Evolutionary conservation across 2,329 filamentous ascomycete species (phyloP), one percentile per base, ranked within the genome.

Genomic region (Fusarium acutatum): DNA sequence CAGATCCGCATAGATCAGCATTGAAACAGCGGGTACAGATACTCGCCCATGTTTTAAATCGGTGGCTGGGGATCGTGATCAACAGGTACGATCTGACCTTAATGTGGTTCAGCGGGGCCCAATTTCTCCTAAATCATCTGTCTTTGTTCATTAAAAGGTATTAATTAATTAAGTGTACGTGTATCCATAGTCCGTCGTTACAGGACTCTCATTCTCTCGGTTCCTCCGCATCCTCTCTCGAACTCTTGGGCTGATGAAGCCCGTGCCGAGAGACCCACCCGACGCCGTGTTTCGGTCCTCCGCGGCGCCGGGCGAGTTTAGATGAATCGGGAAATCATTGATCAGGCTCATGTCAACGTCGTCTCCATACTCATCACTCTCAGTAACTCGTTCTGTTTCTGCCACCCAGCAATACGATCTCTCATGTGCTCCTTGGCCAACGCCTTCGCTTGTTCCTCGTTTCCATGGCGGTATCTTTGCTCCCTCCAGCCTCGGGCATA

Each of bases 401-500:
- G 82, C 82, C 0, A 80, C 67, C 87, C 88, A 89, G 79, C 88
- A 89, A 73, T 89, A 84, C 7, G 86, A 88, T 24, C 85, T 81
- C 76, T 87, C 85, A 69, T 89, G 87, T 14, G 81, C 76, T 2
- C 84, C 83, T 65, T 87, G 84, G 20, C 82, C 68, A 44, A 76
- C 62, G 12, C 71, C 64, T 20, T 59, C 62, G 20, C 30, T 56
- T 4, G 46, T 59, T 30, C 72, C 69, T 22, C 67, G 60, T 54
- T 84, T 86, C 89, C 90, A 92, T 6, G 89, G 88, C 5, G 89
- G 89, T 38, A 85, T 81, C 58, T 64, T 73, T 8, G 60, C 67
- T 38, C 75, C 75, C 67, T 83, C 83, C 7, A 91, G 82, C 2
- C 85, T 84, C 3, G 88, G 86, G 20, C 85, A 87, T 13, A 91